Conservation (phyloP, 106 monocot species). For the Apostasia shenzhenica region DNA sequence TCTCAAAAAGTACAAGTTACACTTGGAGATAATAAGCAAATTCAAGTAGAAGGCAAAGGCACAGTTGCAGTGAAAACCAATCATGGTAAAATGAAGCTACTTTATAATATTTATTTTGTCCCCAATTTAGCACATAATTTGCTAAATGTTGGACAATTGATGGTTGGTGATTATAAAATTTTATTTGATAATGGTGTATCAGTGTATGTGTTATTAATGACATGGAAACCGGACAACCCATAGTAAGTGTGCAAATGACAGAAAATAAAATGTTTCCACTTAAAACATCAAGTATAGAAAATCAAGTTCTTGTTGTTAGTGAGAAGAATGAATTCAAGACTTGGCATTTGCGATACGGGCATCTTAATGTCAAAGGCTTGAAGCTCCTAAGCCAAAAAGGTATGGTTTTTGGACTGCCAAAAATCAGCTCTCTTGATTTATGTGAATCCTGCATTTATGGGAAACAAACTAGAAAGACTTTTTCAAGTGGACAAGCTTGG, state of each 20-base stretch:
- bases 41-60: slow-evolving; percentile 5
- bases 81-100: not conserved
- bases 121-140: slow-evolving; percentile 3
- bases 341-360: slow-evolving; percentile 8
- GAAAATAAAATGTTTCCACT: slow-evolving; percentile 13
- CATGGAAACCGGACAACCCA: too few relatives aligned
- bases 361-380: not conserved
- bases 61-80: not conserved
- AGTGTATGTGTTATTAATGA: too few relatives aligned
- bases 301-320: not conserved
- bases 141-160: slow-evolving; percentile 8
- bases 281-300: not conserved
- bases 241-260: too few relatives aligned
- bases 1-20: not conserved
- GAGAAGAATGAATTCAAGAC: not conserved
- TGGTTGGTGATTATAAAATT: not conserved
- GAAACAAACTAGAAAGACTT: slow-evolving; percentile 4
- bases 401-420: slow-evolving; percentile 3
- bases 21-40: not conserved
- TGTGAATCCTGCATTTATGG: slow-evolving; percentile 7
- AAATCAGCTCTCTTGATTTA: not conserved
- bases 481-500: not conserved
- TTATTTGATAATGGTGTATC: too few relatives aligned
- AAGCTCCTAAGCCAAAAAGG: slow-evolving; percentile 2
- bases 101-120: slow-evolving; percentile 2